A percentile compares a stretch with the other conserved stretches of the same genome.
Conservation (phyloP, 306 rosid species). For the Ochetophila trinervis region DNA sequence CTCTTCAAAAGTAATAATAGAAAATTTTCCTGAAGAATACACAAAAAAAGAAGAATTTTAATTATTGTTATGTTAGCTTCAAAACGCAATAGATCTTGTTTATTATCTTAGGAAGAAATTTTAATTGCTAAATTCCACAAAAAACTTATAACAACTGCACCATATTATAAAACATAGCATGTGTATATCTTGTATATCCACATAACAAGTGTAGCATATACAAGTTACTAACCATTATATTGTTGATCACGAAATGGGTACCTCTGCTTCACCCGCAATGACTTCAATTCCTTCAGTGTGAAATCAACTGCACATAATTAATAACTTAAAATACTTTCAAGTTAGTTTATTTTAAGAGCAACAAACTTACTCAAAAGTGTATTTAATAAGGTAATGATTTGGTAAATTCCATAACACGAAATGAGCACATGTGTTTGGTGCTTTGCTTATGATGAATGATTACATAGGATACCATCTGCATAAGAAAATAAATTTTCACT, state of each 20-base stretch:
- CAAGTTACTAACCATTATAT: constrained; percentile 60
- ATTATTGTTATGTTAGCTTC: neutral
- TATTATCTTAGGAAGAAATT: neutral
- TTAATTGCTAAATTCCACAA: neutral
- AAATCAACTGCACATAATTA: constrained; percentile 70
- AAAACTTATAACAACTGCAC: neutral
- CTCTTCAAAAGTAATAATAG: constrained; percentile 85
- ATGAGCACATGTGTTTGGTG: constrained; percentile 8
- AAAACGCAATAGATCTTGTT: neutral
- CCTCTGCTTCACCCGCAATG: constrained; percentile 75
- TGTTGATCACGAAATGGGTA: constrained; percentile 70
- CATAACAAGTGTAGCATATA: neutral
- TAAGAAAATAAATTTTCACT: neutral
- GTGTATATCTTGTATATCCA: neutral
- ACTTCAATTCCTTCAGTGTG: constrained; percentile 63
- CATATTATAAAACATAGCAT: neutral
- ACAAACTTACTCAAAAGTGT: constrained; percentile 5
- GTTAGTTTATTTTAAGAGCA: constrained; percentile 9
- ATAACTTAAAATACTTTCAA: constrained; percentile 9
- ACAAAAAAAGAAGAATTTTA: constrained; percentile 16
- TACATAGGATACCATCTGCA: neutral
- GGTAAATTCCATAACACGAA: neutral
- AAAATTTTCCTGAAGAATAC: constrained; percentile 60
- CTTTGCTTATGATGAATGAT: too few species aligned
- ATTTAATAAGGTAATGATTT: constrained; percentile 5